These are phyloP conservation scores for Cadophora gregata DNA, from an alignment of 2,329 filamentous ascomycete genomes.

Conservation along the genomic window DNA sequence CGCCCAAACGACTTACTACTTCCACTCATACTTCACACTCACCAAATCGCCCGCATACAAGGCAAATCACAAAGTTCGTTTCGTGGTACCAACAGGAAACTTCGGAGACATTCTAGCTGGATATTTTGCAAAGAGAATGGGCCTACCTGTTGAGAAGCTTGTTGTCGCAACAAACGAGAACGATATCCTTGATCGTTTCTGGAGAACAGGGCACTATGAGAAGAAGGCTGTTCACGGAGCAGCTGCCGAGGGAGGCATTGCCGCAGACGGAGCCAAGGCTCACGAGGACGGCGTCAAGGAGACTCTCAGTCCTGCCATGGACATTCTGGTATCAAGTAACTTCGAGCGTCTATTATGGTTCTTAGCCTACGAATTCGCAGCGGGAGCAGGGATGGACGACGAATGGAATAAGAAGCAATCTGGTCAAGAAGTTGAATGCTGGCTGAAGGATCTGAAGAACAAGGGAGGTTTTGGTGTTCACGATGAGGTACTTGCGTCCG, in stretches of 20 bases:
- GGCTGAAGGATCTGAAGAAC: constrained; percentile 81
- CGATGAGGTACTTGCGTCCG: constrained; percentile 71
- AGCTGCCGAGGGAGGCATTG: constrained; percentile 60
- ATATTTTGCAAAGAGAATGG: constrained; percentile 92
- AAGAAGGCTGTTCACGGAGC: constrained; percentile 72
- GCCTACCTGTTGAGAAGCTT: constrained; percentile 84
- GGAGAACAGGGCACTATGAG: constrained; percentile 87
- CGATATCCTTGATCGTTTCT: constrained; percentile 95
- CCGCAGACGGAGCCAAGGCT: constrained; percentile 62
- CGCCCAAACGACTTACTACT: constrained; percentile 97
- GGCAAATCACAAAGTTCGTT: constrained; percentile 73
- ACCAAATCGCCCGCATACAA: constrained; percentile 65
- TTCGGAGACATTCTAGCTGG: constrained; percentile 95
- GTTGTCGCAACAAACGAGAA: constrained; percentile 97
- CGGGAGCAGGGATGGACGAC: constrained; percentile 64
- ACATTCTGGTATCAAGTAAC: constrained; percentile 94
- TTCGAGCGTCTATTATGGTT: constrained; percentile 97
- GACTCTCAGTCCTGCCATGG: constrained; percentile 95
- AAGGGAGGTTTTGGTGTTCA: constrained; percentile 85
- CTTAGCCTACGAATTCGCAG: constrained; percentile 76
- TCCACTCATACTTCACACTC: constrained; percentile 90
- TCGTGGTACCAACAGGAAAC: constrained; percentile 93
- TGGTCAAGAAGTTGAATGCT: constrained; percentile 76
- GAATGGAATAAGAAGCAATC: constrained; percentile 71
- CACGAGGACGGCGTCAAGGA: constrained; percentile 81